Base-by-base conservation (phyloP, 2,329 filamentous ascomycete genomes). In the Daldinia eschscholtzii region DNA sequence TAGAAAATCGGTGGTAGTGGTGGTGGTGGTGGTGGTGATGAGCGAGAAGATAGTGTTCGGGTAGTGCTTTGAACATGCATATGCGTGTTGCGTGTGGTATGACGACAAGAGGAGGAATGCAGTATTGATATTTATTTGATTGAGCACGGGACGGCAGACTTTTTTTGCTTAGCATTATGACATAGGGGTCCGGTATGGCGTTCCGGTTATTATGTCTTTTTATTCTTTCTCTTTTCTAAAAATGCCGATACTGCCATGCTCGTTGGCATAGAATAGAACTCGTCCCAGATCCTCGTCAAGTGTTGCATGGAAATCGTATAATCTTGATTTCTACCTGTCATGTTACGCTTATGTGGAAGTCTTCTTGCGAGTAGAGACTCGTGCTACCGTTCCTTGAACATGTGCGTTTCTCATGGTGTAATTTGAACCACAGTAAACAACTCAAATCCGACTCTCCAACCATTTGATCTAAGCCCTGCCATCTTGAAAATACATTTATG, bases 121-220 rank as follows among this genome's bases (percentile, higher is more conserved):
- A 13, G 12, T 35, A 37, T 57, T 63, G 33, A 30, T 10, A 42
- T 33, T 18, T 18, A 26, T 23, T 12, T 41, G 26, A 30, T 23
- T 23, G 30, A 23, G 52, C 13, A n/a, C 33, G 30, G 23, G 41
- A 33, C 28, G 60, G 60, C 58, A 56, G 23, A 62, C 26, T 70
- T 66, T 66, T 18, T 68, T 66, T 66, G 65, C 48, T 60, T 68
- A 42, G 64, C 60, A 68, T 68, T 23, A 66, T 50, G 57, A 71
- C 53, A 64, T 64, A 68, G 46, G 55, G 68, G 60, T 60, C 50
- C 4, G 23, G 65, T 57, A 20, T 35, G 68, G 68, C 65, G 68
- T 71, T 71, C 59, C 57, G 68, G 68, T 13, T 37, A n/a, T 41
- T 42, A 13, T 42, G 5, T 13, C 10, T 66, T 53, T 26, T 65